These are phyloP conservation scores for Hypoxylon rickii DNA, from an alignment of 495 filamentous ascomycete species.

Conservation along the genomic window DNA sequence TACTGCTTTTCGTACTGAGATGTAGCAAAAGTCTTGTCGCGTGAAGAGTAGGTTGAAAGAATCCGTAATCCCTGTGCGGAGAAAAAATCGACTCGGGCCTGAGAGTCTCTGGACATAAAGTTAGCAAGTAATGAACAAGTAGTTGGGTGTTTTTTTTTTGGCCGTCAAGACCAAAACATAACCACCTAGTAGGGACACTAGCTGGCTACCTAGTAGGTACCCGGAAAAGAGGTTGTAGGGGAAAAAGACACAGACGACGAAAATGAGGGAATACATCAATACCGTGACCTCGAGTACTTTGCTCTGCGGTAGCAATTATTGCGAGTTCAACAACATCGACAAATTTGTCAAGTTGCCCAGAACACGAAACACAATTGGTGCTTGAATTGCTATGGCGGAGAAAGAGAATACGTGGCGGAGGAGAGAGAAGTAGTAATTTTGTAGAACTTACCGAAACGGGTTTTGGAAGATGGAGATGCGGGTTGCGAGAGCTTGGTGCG, in stretches of 20 bases:
- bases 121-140: neutral
- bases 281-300: neutral
- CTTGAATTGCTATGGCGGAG: slow-evolving; percentile 16
- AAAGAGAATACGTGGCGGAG: slow-evolving; percentile 16
- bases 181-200: no score
- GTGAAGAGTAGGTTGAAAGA: neutral
- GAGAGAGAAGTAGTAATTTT: slow-evolving; percentile 19
- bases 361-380: slow-evolving; percentile 23
- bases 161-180: no score
- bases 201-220: neutral
- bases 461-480: slow-evolving; percentile 6
- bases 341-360: slow-evolving; percentile 30
- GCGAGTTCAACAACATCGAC: neutral
- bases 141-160: neutral
- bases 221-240: no score
- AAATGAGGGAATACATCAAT: neutral
- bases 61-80: no score
- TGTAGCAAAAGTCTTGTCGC: no score
- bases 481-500: neutral
- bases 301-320: no score
- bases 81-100: no score
- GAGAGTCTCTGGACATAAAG: neutral
- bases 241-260: no score
- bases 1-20: neutral
- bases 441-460: slow-evolving; percentile 26